Evolutionary conservation across 106 monocot species (phyloP).

Genomic region (Chionographis japonica): DNA sequence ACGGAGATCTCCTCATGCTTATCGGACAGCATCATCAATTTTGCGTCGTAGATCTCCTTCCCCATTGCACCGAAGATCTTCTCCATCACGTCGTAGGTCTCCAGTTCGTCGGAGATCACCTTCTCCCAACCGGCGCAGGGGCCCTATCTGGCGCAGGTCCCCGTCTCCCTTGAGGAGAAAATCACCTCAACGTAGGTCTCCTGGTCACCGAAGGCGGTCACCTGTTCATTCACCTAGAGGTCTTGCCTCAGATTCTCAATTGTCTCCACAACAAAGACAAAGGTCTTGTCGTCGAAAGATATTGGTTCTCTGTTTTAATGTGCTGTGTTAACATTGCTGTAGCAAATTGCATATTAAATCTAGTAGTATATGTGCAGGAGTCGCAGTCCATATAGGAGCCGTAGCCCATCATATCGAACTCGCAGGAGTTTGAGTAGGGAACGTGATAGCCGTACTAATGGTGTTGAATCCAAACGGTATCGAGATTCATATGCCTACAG

Average conservation of each 20-base stretch:
- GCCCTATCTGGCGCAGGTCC: slow-evolving; percentile 25
- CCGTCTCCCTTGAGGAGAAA: slow-evolving; percentile 34
- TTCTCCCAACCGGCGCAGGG: slow-evolving; percentile 30
- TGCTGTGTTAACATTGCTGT: background rate
- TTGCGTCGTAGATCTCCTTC: slow-evolving; percentile 19
- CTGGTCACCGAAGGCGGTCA: slow-evolving; percentile 17
- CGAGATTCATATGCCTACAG: slow-evolving; percentile 17
- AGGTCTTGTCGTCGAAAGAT: slow-evolving; percentile 17
- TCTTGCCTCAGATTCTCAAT: slow-evolving; percentile 13
- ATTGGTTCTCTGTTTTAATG: background rate
- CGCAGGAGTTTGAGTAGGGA: slow-evolving; percentile 46
- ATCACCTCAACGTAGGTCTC: slow-evolving; percentile 37
- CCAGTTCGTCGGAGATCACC: slow-evolving; percentile 36
- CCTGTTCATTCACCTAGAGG: slow-evolving; percentile 23
- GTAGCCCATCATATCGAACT: slow-evolving; percentile 25
- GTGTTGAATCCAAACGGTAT: slow-evolving; percentile 14
- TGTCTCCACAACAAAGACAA: slow-evolving; percentile 30
- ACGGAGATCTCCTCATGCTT: slow-evolving; percentile 11
- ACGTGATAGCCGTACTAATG: slow-evolving; percentile 19
- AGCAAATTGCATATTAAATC: slow-evolving; percentile 2
- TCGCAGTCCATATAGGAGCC: slow-evolving; percentile 22
- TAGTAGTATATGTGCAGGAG: slow-evolving; percentile 31
- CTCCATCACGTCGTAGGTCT: slow-evolving; percentile 34
- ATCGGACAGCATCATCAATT: slow-evolving; percentile 16
- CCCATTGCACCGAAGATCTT: slow-evolving; percentile 26